phyloP scores from a whole-genome alignment of 2,329 filamentous ascomycete species.

The Cyanodermella asteris region DNA sequence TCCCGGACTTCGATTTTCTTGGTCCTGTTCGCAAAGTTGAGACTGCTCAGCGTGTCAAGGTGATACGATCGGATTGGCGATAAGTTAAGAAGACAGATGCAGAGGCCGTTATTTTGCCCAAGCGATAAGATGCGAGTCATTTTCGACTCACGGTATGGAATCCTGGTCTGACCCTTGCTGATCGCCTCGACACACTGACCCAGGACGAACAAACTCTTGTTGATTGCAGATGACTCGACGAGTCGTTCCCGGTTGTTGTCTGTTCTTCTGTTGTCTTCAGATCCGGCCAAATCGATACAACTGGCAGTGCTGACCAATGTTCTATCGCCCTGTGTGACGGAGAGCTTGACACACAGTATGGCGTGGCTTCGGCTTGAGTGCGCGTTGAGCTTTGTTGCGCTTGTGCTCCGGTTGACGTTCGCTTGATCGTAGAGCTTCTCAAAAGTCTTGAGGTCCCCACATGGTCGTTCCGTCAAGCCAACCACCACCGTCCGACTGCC shows the following conservation, averaged over 20 bases:
- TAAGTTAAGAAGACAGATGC: constrained; percentile 89
- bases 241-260: constrained; percentile 84
- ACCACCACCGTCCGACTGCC: constrained; percentile 73
- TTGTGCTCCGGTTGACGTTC: constrained; percentile 75
- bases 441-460: constrained; percentile 72
- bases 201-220: constrained; percentile 87
- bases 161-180: constrained; percentile 48
- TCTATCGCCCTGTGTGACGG: constrained; percentile 47
- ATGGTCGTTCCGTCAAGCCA: constrained; percentile 62
- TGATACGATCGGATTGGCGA: constrained; percentile 84
- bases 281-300: constrained; percentile 85
- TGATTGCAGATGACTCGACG: constrained; percentile 91
- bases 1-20: constrained; percentile 93
- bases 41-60: constrained; percentile 73
- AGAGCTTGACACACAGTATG: constrained; percentile 74
- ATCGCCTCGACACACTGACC: constrained; percentile 94
- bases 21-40: constrained; percentile 86
- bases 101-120: constrained; percentile 86
- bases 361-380: constrained; percentile 81
- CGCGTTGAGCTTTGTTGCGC: constrained; percentile 62
- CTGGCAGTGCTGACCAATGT: constrained; percentile 63
- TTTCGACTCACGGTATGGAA: constrained; percentile 87
- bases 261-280: constrained; percentile 83
- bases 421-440: constrained; percentile 77
- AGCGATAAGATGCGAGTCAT: constrained; percentile 89